Conservation (phyloP, 306 rosid species). For the Prunus kanzakura region DNA sequence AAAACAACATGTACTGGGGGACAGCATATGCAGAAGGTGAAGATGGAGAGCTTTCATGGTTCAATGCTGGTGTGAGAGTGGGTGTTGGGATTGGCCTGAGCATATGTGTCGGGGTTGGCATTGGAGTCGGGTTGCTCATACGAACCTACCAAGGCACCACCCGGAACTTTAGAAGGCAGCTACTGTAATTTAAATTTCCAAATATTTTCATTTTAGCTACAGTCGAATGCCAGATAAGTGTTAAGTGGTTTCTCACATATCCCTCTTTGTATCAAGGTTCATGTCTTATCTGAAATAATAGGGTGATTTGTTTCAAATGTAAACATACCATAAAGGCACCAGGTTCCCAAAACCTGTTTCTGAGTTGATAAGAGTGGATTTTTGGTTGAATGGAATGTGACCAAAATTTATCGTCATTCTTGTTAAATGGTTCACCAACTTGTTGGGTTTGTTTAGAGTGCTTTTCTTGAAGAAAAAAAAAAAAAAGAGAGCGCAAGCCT, state of each 20-base stretch:
- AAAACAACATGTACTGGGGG: conserved; percentile 36
- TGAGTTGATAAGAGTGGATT: no score
- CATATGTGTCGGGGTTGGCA: conserved; percentile 76
- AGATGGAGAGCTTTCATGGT: conserved; percentile 86
- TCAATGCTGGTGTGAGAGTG: conserved; percentile 75
- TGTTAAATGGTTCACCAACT: no score
- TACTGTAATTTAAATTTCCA: conserved; percentile 15
- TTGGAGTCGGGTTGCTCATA: conserved; percentile 71
- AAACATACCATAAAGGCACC: no score
- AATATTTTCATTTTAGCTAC: conserved; percentile 5
- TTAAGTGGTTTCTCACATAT: conserved; percentile 10
- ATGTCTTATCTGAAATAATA: no score
- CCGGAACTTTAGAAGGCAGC: conserved; percentile 53
- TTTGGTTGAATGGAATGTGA: no score
- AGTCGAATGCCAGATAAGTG: conserved; percentile 20
- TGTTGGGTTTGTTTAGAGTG: no score
- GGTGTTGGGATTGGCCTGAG: conserved; percentile 85
- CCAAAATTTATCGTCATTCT: no score
- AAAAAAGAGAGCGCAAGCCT: no score
- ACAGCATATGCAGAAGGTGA: conserved; percentile 56
- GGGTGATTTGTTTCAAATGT: no score
- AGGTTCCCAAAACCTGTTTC: no score
- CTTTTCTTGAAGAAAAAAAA: no score
- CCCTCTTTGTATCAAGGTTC: background rate
- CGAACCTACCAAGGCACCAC: conserved; percentile 83